Conservation (phyloP, 2,329 filamentous ascomycete genomes). For the Podosphaera xanthii region DNA sequence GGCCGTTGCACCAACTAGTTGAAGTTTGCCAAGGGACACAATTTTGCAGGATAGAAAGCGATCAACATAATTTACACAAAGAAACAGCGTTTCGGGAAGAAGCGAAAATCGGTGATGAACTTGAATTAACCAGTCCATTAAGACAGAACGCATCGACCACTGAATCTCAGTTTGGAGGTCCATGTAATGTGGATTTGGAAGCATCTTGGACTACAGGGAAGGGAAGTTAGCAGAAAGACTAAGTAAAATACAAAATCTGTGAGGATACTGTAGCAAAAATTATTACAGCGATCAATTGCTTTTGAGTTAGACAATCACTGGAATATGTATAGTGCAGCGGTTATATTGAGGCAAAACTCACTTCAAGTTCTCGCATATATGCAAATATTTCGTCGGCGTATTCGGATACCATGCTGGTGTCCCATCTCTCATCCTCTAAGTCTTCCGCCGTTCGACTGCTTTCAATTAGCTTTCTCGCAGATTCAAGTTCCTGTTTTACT, state of each 20-base stretch:
- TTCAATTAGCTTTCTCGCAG: conserved; percentile 21
- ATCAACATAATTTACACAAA: conserved; percentile 92
- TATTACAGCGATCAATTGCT: no score
- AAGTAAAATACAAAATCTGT: no score
- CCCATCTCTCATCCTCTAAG: conserved; percentile 71
- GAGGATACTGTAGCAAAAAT: neutral
- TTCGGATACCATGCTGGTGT: conserved; percentile 93
- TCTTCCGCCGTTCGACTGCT: conserved; percentile 36
- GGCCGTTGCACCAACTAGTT: conserved; percentile 86
- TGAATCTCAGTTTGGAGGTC: conserved; percentile 90
- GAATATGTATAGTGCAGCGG: neutral
- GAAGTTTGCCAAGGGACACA: conserved; percentile 81
- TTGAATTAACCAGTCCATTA: conserved; percentile 97
- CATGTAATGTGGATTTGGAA: conserved; percentile 89
- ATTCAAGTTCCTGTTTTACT: conserved; percentile 48
- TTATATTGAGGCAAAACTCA: conserved; percentile 17
- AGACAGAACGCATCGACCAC: conserved; percentile 92
- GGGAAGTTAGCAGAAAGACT: conserved; percentile 10
- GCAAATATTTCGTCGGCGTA: conserved; percentile 90
- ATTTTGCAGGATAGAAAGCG: conserved; percentile 88
- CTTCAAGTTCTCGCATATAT: conserved; percentile 80
- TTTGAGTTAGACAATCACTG: neutral
- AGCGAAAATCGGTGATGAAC: conserved; percentile 82
- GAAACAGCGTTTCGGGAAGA: conserved; percentile 82
- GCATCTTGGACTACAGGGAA: conserved; percentile 40